Evolutionary conservation across 2,329 filamentous ascomycete species (phyloP).

Genomic region (Colletotrichum navitas): DNA sequence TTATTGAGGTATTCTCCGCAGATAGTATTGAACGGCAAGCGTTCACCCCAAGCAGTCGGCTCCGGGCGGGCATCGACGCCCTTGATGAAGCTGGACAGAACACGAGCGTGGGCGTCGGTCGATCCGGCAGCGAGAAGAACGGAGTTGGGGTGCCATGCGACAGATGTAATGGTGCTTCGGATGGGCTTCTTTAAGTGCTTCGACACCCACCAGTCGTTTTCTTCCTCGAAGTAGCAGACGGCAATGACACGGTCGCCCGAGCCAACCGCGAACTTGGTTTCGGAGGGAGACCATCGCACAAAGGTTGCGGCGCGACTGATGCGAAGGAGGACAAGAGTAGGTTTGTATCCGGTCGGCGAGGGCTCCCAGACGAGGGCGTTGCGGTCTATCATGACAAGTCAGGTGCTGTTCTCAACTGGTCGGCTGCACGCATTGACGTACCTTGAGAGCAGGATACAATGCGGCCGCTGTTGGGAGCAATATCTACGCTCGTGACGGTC

Average conservation of each 20-base stretch:
- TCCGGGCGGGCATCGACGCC: conserved; percentile 89
- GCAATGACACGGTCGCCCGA: conserved; percentile 96
- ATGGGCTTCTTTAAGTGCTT: conserved; percentile 99
- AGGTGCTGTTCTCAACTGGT: conserved; percentile 8
- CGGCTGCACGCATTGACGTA: conserved; percentile 53
- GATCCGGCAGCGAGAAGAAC: conserved; percentile 94
- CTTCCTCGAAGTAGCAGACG: conserved; percentile 98
- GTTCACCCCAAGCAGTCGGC: conserved; percentile 91
- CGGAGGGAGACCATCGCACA: conserved; percentile 95
- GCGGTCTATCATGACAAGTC: conserved; percentile 72
- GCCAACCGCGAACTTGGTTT: conserved; percentile 97
- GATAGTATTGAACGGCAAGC: conserved; percentile 97
- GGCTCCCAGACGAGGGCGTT: conserved; percentile 99
- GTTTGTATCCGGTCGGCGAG: conserved; percentile 93
- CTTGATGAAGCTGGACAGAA: conserved; percentile 97
- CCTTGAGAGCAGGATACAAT: conserved; percentile 99
- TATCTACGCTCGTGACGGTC: conserved; percentile 94
- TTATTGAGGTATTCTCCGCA: conserved; percentile 97
- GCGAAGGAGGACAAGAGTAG: conserved; percentile 93
- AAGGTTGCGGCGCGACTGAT: conserved; percentile 98
- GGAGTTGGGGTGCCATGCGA: conserved; percentile 98
- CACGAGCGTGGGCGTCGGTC: conserved; percentile 96
- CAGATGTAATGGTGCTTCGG: conserved; percentile 93
- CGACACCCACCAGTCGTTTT: conserved; percentile 99
- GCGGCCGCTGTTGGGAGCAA: conserved; percentile 88